Conservation (phyloP, 306 rosid species). For the Prunus mume region DNA sequence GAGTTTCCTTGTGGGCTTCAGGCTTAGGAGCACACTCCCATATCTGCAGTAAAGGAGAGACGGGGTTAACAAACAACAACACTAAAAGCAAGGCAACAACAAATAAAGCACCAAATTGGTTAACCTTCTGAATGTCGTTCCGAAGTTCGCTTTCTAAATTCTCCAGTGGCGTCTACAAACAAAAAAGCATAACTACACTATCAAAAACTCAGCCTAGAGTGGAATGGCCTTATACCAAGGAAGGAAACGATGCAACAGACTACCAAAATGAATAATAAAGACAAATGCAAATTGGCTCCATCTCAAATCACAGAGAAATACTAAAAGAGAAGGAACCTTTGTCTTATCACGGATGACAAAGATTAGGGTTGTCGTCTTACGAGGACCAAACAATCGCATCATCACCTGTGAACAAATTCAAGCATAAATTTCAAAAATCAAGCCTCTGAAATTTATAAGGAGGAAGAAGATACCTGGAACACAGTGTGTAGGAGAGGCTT, state of each 20-base stretch:
- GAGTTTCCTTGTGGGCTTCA: conserved; percentile 78
- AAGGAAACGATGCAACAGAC: conserved; percentile 5
- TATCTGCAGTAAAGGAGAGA: conserved; percentile 51
- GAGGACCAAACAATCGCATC: conserved; percentile 98
- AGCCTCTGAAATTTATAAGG: conserved; percentile 10
- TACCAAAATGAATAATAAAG: conserved; percentile 1
- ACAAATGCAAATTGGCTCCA: neutral
- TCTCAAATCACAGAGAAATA: neutral
- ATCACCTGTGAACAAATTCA: conserved; percentile 57
- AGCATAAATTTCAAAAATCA: conserved; percentile 4
- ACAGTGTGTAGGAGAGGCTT: conserved; percentile 95
- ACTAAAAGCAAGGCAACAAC: neutral
- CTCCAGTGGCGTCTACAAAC: conserved; percentile 83
- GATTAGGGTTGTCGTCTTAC: conserved; percentile 89
- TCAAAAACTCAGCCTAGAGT: conserved; percentile 14
- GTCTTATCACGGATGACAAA: conserved; percentile 99
- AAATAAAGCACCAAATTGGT: conserved; percentile 18
- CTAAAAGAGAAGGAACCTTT: conserved; percentile 52
- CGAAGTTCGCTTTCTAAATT: conserved; percentile 90
- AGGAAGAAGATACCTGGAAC: conserved; percentile 62
- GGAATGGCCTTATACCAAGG: conserved; percentile 1
- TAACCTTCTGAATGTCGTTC: conserved; percentile 95
- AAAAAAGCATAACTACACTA: conserved; percentile 26
- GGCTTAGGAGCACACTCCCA: conserved; percentile 99
- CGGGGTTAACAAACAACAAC: conserved; percentile 4